Conservation (phyloP, 2,329 filamentous ascomycete species). For the Orbilia brochopaga region DNA sequence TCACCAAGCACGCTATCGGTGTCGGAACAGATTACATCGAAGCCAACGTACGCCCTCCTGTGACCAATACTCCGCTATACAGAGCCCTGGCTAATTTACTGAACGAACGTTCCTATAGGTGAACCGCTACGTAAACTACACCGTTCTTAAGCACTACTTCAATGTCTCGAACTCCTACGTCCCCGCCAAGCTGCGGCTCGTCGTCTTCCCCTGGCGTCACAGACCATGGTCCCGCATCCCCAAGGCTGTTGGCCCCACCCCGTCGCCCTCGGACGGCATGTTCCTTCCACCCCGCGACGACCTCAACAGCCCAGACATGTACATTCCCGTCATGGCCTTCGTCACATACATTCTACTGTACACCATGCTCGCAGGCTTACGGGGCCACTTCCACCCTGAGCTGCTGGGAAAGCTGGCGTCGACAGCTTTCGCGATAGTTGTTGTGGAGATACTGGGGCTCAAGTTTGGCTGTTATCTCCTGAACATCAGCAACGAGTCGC, state of each 20-base stretch:
- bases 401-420: slow-evolving; percentile 87
- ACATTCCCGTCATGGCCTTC: slow-evolving; percentile 97
- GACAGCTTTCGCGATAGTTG: slow-evolving; percentile 79
- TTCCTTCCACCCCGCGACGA: slow-evolving; percentile 94
- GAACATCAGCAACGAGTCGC: slow-evolving; percentile 90
- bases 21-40: slow-evolving; percentile 94
- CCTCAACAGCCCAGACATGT: slow-evolving; percentile 98
- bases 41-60: slow-evolving; percentile 75
- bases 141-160: slow-evolving; percentile 97
- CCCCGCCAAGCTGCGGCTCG: slow-evolving; percentile 86
- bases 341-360: slow-evolving; percentile 97
- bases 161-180: slow-evolving; percentile 98
- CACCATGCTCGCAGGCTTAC: slow-evolving; percentile 84
- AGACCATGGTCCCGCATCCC: slow-evolving; percentile 91
- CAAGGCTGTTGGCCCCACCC: slow-evolving; percentile 62
- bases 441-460: slow-evolving; percentile 85
- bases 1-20: slow-evolving; percentile 88
- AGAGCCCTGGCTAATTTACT: not conserved
- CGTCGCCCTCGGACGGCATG: slow-evolving; percentile 72
- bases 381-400: slow-evolving; percentile 92
- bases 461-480: slow-evolving; percentile 93
- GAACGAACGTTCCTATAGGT: slow-evolving; percentile 61
- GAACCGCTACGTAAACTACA: slow-evolving; percentile 86
- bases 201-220: slow-evolving; percentile 96
- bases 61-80: not conserved